These are phyloP conservation scores for Paecilomyces variotii DNA, from an alignment of 2,329 filamentous ascomycete genomes.

Conservation along the genomic window DNA sequence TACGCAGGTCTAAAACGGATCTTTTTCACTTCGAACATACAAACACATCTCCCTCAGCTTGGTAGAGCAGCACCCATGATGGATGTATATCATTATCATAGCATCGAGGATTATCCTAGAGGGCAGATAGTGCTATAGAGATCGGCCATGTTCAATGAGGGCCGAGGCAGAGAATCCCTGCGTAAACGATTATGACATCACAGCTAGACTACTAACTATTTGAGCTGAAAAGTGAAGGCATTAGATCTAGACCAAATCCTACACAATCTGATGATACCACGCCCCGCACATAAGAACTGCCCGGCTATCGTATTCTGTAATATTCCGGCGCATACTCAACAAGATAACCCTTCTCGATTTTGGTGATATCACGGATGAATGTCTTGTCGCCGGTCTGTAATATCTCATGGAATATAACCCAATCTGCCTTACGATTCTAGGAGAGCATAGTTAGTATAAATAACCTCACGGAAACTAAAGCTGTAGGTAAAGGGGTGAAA, in stretches of 20 bases:
- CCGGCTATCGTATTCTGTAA: slow-evolving; percentile 51
- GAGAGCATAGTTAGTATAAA: not conserved
- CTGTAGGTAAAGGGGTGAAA: slow-evolving; percentile 11
- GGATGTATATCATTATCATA: slow-evolving; percentile 13
- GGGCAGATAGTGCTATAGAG: not conserved
- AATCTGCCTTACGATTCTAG: slow-evolving; percentile 82
- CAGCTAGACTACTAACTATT: not conserved
- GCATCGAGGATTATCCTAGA: not conserved
- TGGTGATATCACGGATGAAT: slow-evolving; percentile 86
- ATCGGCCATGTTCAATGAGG: not conserved
- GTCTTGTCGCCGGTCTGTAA: slow-evolving; percentile 83
- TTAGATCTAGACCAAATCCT: not conserved
- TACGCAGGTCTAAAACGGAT: not conserved
- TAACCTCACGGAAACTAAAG: not conserved
- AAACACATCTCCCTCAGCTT: not conserved
- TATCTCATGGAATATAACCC: slow-evolving; percentile 92
- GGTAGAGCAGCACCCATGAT: not conserved
- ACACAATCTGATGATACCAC: not conserved
- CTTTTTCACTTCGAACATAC: not conserved
- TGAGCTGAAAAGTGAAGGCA: not conserved
- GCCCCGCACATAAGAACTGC: not conserved
- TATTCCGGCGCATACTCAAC: slow-evolving; percentile 80
- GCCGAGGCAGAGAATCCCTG: not conserved
- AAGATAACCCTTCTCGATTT: slow-evolving; percentile 88
- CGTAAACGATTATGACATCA: not conserved